phyloP scores from a whole-genome alignment of 257 asterid genomes.

The Paraleonurus japonicus region DNA sequence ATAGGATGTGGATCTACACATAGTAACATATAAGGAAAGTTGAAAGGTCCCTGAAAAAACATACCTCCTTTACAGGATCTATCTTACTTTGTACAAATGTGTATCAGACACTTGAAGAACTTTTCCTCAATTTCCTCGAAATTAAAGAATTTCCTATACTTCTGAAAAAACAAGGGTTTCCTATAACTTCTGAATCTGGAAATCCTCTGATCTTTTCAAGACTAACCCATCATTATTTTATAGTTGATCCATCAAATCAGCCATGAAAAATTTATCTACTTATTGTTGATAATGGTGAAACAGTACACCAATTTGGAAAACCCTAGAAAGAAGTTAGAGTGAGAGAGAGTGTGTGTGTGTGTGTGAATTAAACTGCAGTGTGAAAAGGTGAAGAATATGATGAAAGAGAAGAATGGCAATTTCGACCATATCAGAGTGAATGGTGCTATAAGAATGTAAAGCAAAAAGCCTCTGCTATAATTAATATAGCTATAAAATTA shows the following conservation, averaged over 20 bases:
- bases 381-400: slow-evolving; percentile 33
- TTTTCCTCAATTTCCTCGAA: not conserved
- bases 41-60: not conserved
- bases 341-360: not conserved
- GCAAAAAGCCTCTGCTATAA: slow-evolving; percentile 29
- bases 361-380: slow-evolving; percentile 15
- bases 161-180: slow-evolving; percentile 29
- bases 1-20: slow-evolving; percentile 1
- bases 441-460: slow-evolving; percentile 31
- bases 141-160: not conserved
- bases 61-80: slow-evolving; percentile 21
- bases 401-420: slow-evolving; percentile 23
- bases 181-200: slow-evolving; percentile 18
- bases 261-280: not conserved
- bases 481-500: slow-evolving; percentile 6
- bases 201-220: not conserved
- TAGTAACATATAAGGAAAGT: not conserved
- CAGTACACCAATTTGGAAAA: slow-evolving; percentile 32
- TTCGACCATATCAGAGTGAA: slow-evolving; percentile 16
- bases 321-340: slow-evolving; percentile 50
- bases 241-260: slow-evolving; percentile 9
- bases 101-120: not conserved
- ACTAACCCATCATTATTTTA: slow-evolving; percentile 20
- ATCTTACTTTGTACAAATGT: not conserved
- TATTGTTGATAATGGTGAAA: not conserved